Evolutionary conservation across 73 alveolate species (phyloP).

Genomic region (Tetrahymena malaccensis): DNA sequence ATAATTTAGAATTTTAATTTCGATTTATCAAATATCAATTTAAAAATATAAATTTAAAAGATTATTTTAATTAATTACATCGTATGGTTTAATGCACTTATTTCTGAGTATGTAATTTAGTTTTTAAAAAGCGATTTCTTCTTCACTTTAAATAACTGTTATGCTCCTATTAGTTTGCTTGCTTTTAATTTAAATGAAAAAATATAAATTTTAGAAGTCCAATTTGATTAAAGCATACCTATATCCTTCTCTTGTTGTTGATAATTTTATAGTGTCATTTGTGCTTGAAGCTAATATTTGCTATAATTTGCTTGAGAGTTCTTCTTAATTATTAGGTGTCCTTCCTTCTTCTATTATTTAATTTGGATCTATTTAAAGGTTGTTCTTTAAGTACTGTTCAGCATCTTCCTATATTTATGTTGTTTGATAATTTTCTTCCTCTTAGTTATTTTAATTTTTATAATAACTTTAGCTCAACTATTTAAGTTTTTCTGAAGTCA

Average conservation of each 20-base stretch:
- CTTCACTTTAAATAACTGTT: background rate
- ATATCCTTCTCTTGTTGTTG: background rate
- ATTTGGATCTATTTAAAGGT: background rate
- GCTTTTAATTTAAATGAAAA: background rate
- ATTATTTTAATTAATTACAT: background rate
- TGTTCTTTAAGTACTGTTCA: background rate
- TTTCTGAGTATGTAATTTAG: background rate
- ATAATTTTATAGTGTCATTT: background rate
- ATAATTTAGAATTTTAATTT: background rate
- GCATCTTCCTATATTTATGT: background rate
- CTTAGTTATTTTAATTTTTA: background rate
- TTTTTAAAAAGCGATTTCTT: background rate
- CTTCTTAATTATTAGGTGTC: background rate
- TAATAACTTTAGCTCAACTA: background rate
- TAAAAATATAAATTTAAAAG: no score
- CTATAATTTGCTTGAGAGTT: background rate
- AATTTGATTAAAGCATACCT: background rate
- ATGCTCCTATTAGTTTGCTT: background rate
- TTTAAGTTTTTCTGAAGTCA: background rate
- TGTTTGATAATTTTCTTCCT: background rate
- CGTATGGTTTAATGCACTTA: background rate
- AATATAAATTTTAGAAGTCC: background rate
- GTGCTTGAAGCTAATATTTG: background rate
- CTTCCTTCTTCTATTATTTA: background rate
- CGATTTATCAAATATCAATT: no score